Percentiles rank a stretch among this genome's conserved stretches.
phyloP scores from a whole-genome alignment of 306 rosid genomes.

The Gynostemma pentaphyllum region DNA sequence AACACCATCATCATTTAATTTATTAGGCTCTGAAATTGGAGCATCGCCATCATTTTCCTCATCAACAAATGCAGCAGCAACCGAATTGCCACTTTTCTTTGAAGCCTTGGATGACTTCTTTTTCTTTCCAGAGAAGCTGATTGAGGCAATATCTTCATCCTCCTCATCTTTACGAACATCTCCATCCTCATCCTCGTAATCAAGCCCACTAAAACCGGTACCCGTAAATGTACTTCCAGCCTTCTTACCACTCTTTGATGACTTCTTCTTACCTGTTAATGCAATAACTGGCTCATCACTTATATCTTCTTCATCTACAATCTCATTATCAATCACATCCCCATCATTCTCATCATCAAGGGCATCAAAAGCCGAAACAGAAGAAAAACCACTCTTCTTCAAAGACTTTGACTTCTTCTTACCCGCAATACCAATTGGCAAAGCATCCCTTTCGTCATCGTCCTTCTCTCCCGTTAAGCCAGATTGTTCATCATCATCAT shows the following conservation, averaged over 20 bases:
- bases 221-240: slow-evolving; percentile 27
- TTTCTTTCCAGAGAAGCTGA: slow-evolving; percentile 73
- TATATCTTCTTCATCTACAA: slow-evolving; percentile 17
- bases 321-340: slow-evolving; percentile 27
- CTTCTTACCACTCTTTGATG: slow-evolving; percentile 51
- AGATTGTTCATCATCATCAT: slow-evolving; percentile 30
- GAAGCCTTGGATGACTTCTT: slow-evolving; percentile 66
- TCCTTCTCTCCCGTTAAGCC: slow-evolving; percentile 18
- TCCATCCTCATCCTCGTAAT: slow-evolving; percentile 32
- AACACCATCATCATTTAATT: slow-evolving; percentile 25
- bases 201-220: slow-evolving; percentile 32
- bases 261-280: slow-evolving; percentile 65
- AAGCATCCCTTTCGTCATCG: slow-evolving; percentile 37
- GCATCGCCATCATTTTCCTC: slow-evolving; percentile 32
- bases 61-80: slow-evolving; percentile 25
- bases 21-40: slow-evolving; percentile 29
- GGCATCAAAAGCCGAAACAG: slow-evolving; percentile 37
- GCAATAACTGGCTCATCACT: slow-evolving; percentile 40
- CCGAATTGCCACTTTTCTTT: slow-evolving; percentile 40
- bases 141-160: slow-evolving; percentile 40
- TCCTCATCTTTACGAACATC: slow-evolving; percentile 38
- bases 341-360: slow-evolving; percentile 41
- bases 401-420: slow-evolving; percentile 56
- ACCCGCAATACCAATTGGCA: slow-evolving; percentile 33
- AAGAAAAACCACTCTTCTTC: slow-evolving; percentile 44